Evolutionary conservation across 441 rosid species (phyloP).

Genomic region (Viola pubescens): DNA sequence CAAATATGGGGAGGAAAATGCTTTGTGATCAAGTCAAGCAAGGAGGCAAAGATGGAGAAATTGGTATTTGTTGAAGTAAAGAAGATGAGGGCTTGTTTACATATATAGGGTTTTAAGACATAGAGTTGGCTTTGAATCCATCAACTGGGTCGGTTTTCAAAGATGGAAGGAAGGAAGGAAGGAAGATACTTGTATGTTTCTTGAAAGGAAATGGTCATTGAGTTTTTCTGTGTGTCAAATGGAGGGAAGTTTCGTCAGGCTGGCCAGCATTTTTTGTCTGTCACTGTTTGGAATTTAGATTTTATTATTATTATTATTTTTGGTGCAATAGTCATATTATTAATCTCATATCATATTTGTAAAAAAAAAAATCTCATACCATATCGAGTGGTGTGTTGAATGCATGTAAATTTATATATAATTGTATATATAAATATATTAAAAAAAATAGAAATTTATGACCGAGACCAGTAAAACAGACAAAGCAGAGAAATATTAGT

Average conservation of each 20-base stretch:
- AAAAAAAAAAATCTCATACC: too few relatives aligned
- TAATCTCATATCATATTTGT: too few relatives aligned
- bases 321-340: neutral
- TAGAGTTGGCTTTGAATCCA: constrained; percentile 1
- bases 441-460: too few relatives aligned
- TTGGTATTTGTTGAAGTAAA: neutral
- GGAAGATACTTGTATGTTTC: constrained; percentile 17
- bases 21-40: neutral
- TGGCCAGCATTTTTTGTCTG: neutral
- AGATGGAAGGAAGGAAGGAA: constrained; percentile 2
- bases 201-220: neutral
- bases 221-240: neutral
- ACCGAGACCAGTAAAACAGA: too few relatives aligned
- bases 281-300: neutral
- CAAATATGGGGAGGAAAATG: neutral
- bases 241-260: constrained; percentile 17
- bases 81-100: neutral
- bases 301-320: neutral
- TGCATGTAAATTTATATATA: too few relatives aligned
- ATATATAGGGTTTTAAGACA: constrained; percentile 6
- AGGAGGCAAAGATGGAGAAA: neutral
- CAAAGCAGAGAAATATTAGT: too few relatives aligned
- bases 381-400: too few relatives aligned
- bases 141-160: constrained; percentile 6
- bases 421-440: too few relatives aligned